Evolutionary conservation across 768 basidiomycete genomes (phyloP).

Genomic region (Leccinum aurantiacum): DNA sequence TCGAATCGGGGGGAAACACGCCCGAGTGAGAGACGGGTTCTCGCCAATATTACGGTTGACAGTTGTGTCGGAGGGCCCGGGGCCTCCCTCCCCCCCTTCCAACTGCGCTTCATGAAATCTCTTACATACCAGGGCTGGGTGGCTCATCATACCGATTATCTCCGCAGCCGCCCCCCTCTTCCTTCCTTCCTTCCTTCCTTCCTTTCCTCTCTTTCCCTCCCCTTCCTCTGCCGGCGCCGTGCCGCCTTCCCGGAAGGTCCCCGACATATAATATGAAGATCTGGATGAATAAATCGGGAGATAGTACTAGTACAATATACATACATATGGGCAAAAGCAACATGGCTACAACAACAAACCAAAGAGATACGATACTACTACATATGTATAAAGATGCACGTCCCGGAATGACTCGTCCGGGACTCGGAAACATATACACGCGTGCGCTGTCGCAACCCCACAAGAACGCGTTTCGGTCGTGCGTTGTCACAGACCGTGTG

Average conservation of each 20-base stretch:
- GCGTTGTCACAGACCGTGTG: slow-evolving; percentile 32
- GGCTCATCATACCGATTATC: slow-evolving; percentile 1
- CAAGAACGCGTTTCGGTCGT: neutral
- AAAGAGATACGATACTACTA: neutral
- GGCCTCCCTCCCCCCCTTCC: neutral
- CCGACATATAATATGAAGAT: neutral
- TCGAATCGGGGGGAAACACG: neutral
- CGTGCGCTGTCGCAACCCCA: neutral
- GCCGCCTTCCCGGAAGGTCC: neutral
- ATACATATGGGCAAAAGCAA: neutral
- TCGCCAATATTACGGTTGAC: neutral
- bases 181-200: neutral
- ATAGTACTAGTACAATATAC: slow-evolving; percentile 14
- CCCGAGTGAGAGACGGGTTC: neutral
- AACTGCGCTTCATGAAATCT: neutral
- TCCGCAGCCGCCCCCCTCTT: neutral
- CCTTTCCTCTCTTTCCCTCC: neutral
- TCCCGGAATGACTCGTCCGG: neutral
- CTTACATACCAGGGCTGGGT: slow-evolving; percentile 6
- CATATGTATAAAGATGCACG: neutral
- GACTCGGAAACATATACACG: neutral
- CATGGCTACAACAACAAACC: slow-evolving; percentile 15
- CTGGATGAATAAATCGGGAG: slow-evolving; percentile 2
- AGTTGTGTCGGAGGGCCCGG: neutral
- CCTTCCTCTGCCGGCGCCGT: neutral